Base-by-base conservation (phyloP, 352 stramenopile species). In the Pythium insidiosum region DNA sequence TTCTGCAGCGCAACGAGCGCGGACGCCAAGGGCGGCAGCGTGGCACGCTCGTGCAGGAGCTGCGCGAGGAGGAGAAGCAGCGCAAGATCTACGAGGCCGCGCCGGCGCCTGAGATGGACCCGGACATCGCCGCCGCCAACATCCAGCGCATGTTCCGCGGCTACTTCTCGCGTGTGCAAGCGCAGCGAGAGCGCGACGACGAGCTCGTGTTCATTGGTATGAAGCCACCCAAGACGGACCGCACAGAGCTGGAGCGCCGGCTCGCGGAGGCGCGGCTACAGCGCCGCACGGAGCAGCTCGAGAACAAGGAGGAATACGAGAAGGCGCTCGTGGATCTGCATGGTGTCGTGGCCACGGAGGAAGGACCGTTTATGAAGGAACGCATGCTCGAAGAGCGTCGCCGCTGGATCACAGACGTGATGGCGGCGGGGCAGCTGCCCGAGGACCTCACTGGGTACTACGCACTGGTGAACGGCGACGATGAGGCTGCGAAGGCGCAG, bases 151-250 rank as follows among this genome's bases (percentile, higher is more conserved):
- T 96, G 49, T 91, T 96, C 54, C 78, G 90, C 33, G 88, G 88
- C 5, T 86, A 80, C 55, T 64, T 82, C 38, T 82, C 68, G 13
- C 79, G 89, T 13, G 71, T 65, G 19, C 63, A 61, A 22, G 83
- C 84, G 11, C 41, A 55, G 22, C 53, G 72, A 2, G 84, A 94
- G 42, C 80, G 80, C 13, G 75, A 95, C 47, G 69, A 83, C 16
- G 75, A 93, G 63, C 71, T 95, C 19, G 51, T 96, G 23, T 97
- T 97, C 40, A 92, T 98, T 44, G 93, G 93, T 24, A 97, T 98
- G 89, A 94, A 88, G 52, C 63, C 79, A 9, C 72, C 74, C 6
- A 48, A 53, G 18, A 64, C 63, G 5, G 62, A 80, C 59, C 64
- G 71, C 10, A 74, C 80, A 19, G 51, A 62, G 24, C 56, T 96